These are phyloP conservation scores for Phytophthora foliorum DNA, from an alignment of 352 stramenopile species.

Conservation along the genomic window DNA sequence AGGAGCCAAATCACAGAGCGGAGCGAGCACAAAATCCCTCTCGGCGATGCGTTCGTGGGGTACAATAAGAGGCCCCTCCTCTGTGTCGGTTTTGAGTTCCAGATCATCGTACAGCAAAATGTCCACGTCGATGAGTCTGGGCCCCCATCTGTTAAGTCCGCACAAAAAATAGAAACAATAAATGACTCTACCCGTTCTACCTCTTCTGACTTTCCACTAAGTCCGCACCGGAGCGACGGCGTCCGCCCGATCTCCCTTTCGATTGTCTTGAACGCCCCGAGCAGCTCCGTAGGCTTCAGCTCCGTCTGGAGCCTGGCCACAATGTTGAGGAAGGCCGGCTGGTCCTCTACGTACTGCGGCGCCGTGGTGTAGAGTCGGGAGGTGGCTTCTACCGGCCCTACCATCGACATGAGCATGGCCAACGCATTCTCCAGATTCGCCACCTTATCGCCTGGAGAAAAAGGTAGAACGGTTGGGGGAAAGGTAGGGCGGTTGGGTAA, in stretches of 20 bases:
- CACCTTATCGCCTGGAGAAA: constrained; percentile 68
- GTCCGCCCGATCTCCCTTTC: constrained; percentile 91
- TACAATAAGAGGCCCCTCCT: constrained; percentile 87
- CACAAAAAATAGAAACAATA: constrained; percentile 6
- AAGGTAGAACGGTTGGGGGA: neutral
- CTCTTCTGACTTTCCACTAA: constrained; percentile 1
- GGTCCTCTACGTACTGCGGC: constrained; percentile 96
- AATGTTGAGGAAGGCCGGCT: constrained; percentile 96
- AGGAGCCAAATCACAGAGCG: constrained; percentile 94
- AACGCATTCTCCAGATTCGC: constrained; percentile 73
- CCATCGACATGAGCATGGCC: constrained; percentile 50
- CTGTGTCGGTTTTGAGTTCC: constrained; percentile 72
- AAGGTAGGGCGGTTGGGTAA: neutral
- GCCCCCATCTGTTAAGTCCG: constrained; percentile 83
- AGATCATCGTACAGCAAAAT: constrained; percentile 94
- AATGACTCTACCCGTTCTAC: constrained; percentile 6
- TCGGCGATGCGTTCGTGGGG: constrained; percentile 96
- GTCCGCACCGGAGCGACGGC: constrained; percentile 57
- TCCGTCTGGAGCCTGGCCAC: constrained; percentile 90
- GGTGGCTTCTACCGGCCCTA: constrained; percentile 72
- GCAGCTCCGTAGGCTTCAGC: constrained; percentile 77
- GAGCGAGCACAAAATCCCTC: constrained; percentile 97
- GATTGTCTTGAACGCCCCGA: constrained; percentile 91
- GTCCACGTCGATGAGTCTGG: constrained; percentile 96
- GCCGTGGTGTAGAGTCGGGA: constrained; percentile 94